A percentile compares a stretch with the other conserved stretches of the same genome.
These are phyloP conservation scores for Pleurotus tuoliensis DNA, from an alignment of 768 basidiomycete genomes.

Conservation along the genomic window DNA sequence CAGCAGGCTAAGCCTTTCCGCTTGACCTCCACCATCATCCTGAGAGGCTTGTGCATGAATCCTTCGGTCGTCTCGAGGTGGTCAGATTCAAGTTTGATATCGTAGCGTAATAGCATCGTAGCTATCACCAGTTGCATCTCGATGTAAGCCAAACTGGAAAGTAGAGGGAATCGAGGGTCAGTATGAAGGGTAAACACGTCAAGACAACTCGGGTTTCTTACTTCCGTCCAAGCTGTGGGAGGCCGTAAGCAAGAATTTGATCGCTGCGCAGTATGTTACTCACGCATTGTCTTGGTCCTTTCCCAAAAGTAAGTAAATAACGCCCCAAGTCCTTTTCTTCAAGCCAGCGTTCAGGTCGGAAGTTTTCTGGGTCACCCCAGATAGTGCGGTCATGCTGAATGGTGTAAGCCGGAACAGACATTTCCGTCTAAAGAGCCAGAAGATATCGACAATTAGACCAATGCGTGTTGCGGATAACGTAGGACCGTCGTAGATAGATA, in stretches of 20 bases:
- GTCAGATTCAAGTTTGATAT: conserved; percentile 16
- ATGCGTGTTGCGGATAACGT: too few relatives aligned
- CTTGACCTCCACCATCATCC: conserved; percentile 16
- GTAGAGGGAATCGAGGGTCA: background rate
- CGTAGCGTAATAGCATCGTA: conserved; percentile 21
- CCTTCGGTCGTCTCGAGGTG: conserved; percentile 21
- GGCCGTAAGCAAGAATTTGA: background rate
- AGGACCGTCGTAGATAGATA: background rate
- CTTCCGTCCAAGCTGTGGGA: conserved; percentile 20
- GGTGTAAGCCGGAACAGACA: conserved; percentile 31
- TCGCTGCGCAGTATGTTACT: conserved; percentile 7
- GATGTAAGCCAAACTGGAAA: conserved; percentile 22
- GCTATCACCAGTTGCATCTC: conserved; percentile 23
- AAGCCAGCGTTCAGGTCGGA: conserved; percentile 34
- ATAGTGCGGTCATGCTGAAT: conserved; percentile 25
- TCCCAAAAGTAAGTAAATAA: conserved; percentile 28
- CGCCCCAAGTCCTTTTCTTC: conserved; percentile 19
- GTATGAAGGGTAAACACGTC: background rate
- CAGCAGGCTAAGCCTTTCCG: background rate
- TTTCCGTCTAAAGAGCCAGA: conserved; percentile 20
- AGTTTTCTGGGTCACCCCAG: conserved; percentile 30
- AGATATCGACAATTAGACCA: too few relatives aligned
- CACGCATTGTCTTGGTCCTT: conserved; percentile 27
- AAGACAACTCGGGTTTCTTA: conserved; percentile 5
- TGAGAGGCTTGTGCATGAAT: conserved; percentile 25